Evolutionary conservation across 345 rosid species (phyloP).

Genomic region (Bruguiera sexangula): DNA sequence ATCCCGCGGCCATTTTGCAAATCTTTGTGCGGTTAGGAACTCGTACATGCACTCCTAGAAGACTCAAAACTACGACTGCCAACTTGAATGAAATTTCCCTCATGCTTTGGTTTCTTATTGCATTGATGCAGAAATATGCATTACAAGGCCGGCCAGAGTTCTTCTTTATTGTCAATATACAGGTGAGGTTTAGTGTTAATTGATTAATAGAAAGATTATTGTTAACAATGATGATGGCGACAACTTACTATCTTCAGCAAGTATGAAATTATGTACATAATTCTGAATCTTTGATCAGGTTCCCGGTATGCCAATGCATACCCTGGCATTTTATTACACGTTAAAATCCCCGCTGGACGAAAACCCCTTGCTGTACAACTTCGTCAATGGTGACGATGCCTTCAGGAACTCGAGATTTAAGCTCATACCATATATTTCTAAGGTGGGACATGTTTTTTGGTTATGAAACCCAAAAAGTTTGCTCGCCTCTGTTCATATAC

Average conservation of each 20-base stretch:
- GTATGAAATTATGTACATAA: neutral
- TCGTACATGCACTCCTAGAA: neutral
- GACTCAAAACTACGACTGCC: neutral
- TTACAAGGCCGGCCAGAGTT: slow-evolving; percentile 60
- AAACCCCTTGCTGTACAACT: slow-evolving; percentile 61
- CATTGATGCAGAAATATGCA: slow-evolving; percentile 46
- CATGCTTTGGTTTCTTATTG: neutral
- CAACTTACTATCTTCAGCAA: neutral
- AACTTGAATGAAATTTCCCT: neutral
- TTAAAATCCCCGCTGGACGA: slow-evolving; percentile 69
- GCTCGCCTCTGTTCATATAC: too few relatives aligned
- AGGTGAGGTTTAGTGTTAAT: slow-evolving; percentile 37
- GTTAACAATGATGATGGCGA: neutral
- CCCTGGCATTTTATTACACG: slow-evolving; percentile 72
- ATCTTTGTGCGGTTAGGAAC: neutral
- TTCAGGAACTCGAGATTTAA: slow-evolving; percentile 90
- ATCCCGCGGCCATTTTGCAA: neutral
- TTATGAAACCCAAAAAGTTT: neutral
- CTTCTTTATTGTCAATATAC: slow-evolving; percentile 77
- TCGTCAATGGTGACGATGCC: slow-evolving; percentile 83
- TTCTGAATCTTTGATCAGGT: slow-evolving; percentile 37
- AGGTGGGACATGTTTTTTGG: slow-evolving; percentile 35
- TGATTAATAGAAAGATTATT: neutral
- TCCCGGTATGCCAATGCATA: slow-evolving; percentile 62
- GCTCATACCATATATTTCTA: slow-evolving; percentile 85